These are phyloP conservation scores for Fusarium fujikuroi DNA, from an alignment of 2,329 filamentous ascomycete genomes.

Conservation along the genomic window DNA sequence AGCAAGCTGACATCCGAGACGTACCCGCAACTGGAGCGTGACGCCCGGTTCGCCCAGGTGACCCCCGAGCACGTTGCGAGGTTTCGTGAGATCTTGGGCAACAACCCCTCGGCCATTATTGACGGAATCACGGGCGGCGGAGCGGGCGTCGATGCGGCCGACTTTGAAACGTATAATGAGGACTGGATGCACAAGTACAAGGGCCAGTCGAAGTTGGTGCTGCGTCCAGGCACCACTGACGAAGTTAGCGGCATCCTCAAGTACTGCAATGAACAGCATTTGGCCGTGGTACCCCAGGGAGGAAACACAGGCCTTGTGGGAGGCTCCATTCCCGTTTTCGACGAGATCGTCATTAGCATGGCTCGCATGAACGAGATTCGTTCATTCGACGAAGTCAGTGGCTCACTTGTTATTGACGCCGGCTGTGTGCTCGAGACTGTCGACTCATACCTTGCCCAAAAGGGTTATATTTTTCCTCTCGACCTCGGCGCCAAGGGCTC, in stretches of 20 bases:
- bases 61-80: slow-evolving; percentile 81
- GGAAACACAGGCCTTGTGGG: slow-evolving; percentile 97
- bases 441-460: slow-evolving; percentile 85
- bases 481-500: slow-evolving; percentile 98
- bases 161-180: slow-evolving; percentile 91
- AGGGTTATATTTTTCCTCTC: slow-evolving; percentile 89
- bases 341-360: slow-evolving; percentile 95
- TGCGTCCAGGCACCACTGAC: slow-evolving; percentile 85
- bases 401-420: slow-evolving; percentile 88
- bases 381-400: slow-evolving; percentile 92
- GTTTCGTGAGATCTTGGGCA: slow-evolving; percentile 85
- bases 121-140: slow-evolving; percentile 80
- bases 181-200: slow-evolving; percentile 99
- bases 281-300: slow-evolving; percentile 96
- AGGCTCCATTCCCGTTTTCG: slow-evolving; percentile 95
- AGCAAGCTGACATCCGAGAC: slow-evolving; percentile 83
- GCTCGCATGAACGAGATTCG: slow-evolving; percentile 90
- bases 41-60: slow-evolving; percentile 78
- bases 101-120: slow-evolving; percentile 77
- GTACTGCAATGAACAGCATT: slow-evolving; percentile 93
- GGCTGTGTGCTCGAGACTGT: slow-evolving; percentile 91
- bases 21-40: slow-evolving; percentile 84
- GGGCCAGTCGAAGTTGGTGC: slow-evolving; percentile 85
- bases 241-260: slow-evolving; percentile 91
- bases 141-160: slow-evolving; percentile 73